phyloP scores from a whole-genome alignment of 73 alveolate species.

The Uronychia setigera region DNA sequence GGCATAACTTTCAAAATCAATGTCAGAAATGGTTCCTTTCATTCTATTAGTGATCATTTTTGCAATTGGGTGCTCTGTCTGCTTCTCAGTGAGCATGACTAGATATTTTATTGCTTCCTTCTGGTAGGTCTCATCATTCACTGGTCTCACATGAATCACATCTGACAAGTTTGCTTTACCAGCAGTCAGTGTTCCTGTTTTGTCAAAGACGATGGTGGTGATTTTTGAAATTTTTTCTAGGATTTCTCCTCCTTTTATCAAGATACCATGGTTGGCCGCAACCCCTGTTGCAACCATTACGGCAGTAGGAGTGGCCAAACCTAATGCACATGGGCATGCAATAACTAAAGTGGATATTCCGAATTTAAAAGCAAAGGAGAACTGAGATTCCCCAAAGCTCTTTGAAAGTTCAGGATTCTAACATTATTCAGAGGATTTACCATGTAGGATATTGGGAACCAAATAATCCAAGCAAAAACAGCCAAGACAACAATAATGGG shows the following conservation, averaged over 20 bases:
- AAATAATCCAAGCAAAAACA: constrained; percentile 73
- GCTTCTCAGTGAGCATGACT: constrained; percentile 35
- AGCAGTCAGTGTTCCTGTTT: constrained; percentile 94
- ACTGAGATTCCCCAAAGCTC: constrained; percentile 36
- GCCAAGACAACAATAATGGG: constrained; percentile 78
- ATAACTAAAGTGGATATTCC: constrained; percentile 78
- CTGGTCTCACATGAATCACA: constrained; percentile 8
- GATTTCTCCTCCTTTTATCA: constrained; percentile 90
- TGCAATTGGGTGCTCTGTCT: constrained; percentile 79
- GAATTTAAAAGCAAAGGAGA: constrained; percentile 60
- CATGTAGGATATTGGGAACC: constrained; percentile 73
- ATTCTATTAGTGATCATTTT: constrained; percentile 55
- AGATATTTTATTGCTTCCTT: constrained; percentile 16
- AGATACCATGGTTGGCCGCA: constrained; percentile 86
- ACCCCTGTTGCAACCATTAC: constrained; percentile 95
- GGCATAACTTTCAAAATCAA: constrained; percentile 7
- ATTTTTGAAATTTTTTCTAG: constrained; percentile 75
- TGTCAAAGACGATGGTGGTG: constrained; percentile 89
- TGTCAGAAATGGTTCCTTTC: constrained; percentile 4
- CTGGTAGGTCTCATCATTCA: constrained; percentile 38
- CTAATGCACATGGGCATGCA: constrained; percentile 99
- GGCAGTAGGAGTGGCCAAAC: constrained; percentile 99
- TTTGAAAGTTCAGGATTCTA: constrained; percentile 58
- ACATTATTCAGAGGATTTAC: too few relatives aligned
- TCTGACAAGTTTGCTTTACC: constrained; percentile 67